These are phyloP conservation scores for Hypoxylon sp. DNA, from an alignment of 2,329 filamentous ascomycete genomes.

Conservation along the genomic window DNA sequence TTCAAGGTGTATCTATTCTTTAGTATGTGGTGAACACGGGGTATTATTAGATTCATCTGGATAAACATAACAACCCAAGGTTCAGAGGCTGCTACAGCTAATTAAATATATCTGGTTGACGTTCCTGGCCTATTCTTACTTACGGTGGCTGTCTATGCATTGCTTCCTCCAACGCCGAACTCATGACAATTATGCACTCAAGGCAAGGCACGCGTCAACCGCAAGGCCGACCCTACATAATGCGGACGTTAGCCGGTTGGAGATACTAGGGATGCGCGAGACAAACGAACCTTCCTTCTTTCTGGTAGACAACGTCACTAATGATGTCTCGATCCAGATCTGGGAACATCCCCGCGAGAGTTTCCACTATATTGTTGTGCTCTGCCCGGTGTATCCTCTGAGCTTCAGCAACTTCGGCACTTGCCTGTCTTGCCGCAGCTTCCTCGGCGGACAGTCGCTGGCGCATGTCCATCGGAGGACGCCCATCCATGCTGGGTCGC, in stretches of 20 bases:
- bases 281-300: constrained; percentile 84
- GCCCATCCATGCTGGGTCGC: constrained; percentile 52
- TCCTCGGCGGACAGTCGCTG: constrained; percentile 79
- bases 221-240: constrained; percentile 78
- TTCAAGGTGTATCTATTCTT: not conserved
- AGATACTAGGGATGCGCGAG: constrained; percentile 14
- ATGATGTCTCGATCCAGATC: constrained; percentile 94
- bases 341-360: constrained; percentile 95
- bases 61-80: constrained; percentile 20
- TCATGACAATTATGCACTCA: constrained; percentile 59
- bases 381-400: constrained; percentile 84
- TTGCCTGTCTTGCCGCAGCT: constrained; percentile 89
- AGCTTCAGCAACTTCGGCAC: constrained; percentile 89
- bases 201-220: constrained; percentile 86
- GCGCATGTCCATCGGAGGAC: constrained; percentile 53
- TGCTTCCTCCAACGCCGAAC: constrained; percentile 12
- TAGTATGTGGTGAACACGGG: constrained; percentile 4
- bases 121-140: constrained; percentile 12
- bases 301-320: constrained; percentile 94
- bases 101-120: constrained; percentile 14
- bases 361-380: constrained; percentile 92
- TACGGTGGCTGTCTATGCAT: constrained; percentile 19
- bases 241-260: not conserved
- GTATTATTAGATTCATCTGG: constrained; percentile 30
- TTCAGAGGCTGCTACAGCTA: constrained; percentile 13